Evolutionary conservation across 495 filamentous ascomycete genomes (phyloP), one percentile per base, ranked within the genome.

Genomic region (Aspergillus indologenus): DNA sequence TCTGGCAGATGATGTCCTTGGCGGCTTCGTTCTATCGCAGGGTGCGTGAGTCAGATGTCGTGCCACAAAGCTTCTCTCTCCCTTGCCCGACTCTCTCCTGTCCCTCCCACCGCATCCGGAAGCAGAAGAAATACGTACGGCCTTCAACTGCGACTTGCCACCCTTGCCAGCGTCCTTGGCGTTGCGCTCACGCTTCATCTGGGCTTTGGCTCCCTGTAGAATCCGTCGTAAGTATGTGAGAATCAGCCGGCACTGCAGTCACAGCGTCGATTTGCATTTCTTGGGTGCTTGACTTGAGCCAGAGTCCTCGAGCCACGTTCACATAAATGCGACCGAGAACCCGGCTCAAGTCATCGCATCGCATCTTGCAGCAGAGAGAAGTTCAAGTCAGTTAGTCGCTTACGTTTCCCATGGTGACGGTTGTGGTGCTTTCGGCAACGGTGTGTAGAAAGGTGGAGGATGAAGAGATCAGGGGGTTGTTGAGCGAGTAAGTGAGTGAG

Each of bases 151-250:
- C 56, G 61, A 63, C 47, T 63, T 63, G 19, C 40, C 56, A 14
- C n/a, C 17, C 57, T 63, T 63, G 56, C 31, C 23, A 21, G 49
- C 44, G 20, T 63, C 61, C 54, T 63, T 63, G 42, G 61, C 61
- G 56, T 56, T 63, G 14, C 61, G 52, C 42, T 63, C 61, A 12
- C 61, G 61, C 57, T 59, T 59, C 22, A 26, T 29, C 20, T 56
- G 56, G 40, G 61, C 61, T 48, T 58, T 63, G 48, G 61, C 61
- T 59, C 61, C 61, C 67, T 75, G 73, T 29, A 29, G 15, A 21
- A 23, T 46, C 26, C 19, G 17, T 23, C 34, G 14, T 15, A 46
- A 29, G 22, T 8, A 47, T 21, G 17, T 31, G 31, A 17, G 21
- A 31, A 14, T 3, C 26, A 29, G 26, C 26, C 4, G 26, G 26